Conservation (phyloP, 768 basidiomycete genomes). For the Hygrophorus pudorinus region DNA sequence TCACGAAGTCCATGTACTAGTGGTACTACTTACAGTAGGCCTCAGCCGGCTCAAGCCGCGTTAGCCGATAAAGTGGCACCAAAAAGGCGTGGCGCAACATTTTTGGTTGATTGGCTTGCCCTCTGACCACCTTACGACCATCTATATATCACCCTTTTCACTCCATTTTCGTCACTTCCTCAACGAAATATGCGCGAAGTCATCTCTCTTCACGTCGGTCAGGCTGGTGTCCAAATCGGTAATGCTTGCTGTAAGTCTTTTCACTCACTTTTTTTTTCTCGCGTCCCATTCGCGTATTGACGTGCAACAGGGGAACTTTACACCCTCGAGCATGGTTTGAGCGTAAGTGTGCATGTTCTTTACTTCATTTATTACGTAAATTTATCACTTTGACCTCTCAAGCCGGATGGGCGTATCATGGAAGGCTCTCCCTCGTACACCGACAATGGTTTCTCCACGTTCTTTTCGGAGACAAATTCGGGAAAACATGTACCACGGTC, state of each 20-base stretch:
- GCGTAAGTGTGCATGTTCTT: constrained; percentile 43
- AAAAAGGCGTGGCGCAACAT: constrained; percentile 8
- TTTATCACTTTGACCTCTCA: constrained; percentile 13
- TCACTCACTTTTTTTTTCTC: constrained; percentile 7
- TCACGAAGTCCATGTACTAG: too few species aligned
- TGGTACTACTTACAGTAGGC: too few species aligned
- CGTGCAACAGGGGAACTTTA: constrained; percentile 80
- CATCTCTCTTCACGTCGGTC: constrained; percentile 93
- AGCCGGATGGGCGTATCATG: constrained; percentile 88
- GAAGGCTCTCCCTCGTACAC: constrained; percentile 57
- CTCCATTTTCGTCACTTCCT: constrained; percentile 6
- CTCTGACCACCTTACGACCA: constrained; percentile 21
- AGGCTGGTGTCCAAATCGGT: constrained; percentile 91
- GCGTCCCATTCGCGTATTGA: constrained; percentile 14
- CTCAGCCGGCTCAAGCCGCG: neutral
- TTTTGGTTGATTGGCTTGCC: constrained; percentile 20
- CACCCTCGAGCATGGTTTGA: constrained; percentile 94
- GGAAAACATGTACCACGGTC: constrained; percentile 96
- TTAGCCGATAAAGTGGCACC: neutral
- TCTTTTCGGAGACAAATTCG: constrained; percentile 91
- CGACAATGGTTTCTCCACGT: constrained; percentile 91
- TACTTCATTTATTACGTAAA: neutral
- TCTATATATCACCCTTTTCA: constrained; percentile 8
- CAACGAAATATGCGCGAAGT: constrained; percentile 72
- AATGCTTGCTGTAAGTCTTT: constrained; percentile 85